Evolutionary conservation across 495 filamentous ascomycete genomes (phyloP).

Genomic region (Corynascus novoguineensis): DNA sequence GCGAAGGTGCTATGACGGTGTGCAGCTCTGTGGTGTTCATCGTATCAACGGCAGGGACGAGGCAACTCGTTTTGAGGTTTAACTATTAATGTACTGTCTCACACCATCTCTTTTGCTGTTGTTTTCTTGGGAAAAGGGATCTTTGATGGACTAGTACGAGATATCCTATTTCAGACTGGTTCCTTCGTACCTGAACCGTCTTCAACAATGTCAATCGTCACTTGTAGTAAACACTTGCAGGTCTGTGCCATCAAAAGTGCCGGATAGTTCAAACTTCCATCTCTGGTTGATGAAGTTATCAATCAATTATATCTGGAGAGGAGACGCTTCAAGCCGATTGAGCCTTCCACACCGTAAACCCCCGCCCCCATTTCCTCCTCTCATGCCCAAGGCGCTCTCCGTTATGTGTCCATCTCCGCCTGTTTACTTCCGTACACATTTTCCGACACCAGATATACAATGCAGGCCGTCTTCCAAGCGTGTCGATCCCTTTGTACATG

Average conservation of each 20-base stretch:
- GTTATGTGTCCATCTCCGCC: not conserved
- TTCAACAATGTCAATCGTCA: no score
- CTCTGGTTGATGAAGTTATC: not conserved
- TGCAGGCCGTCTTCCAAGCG: not conserved
- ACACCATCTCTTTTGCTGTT: not conserved
- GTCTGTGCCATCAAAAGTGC: not conserved
- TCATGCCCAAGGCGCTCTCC: not conserved
- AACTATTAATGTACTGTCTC: not conserved
- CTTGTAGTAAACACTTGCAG: no score
- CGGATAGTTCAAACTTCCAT: not conserved
- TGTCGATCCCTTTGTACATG: slow-evolving; percentile 3
- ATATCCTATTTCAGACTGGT: slow-evolving; percentile 7
- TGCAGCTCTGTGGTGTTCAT: not conserved
- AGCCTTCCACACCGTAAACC: not conserved
- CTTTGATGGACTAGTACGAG: not conserved
- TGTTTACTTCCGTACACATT: not conserved
- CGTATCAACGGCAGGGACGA: not conserved
- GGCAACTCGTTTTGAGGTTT: not conserved
- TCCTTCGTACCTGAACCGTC: no score
- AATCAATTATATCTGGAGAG: not conserved
- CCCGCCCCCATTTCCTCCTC: not conserved
- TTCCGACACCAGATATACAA: not conserved
- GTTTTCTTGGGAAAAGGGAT: not conserved
- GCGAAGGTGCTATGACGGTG: not conserved
- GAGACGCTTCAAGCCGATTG: slow-evolving; percentile 1